These are phyloP conservation scores for Mycena sanguinolenta DNA, from an alignment of 768 basidiomycete species.

Conservation along the genomic window DNA sequence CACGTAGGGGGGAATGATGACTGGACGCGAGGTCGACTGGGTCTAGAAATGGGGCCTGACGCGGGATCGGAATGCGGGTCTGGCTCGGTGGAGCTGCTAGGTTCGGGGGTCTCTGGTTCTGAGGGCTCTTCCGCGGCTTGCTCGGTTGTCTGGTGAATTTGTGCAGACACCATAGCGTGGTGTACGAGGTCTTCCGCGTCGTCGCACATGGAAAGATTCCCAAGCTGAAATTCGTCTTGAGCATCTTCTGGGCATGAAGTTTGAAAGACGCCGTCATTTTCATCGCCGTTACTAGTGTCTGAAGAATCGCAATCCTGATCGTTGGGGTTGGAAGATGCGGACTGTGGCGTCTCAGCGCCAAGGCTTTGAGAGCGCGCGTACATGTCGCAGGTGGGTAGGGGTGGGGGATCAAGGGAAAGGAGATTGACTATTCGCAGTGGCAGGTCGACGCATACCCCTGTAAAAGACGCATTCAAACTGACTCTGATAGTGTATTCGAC, in stretches of 20 bases:
- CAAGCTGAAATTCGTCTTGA: constrained; percentile 27
- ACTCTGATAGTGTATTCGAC: constrained; percentile 81
- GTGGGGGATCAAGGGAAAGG: constrained; percentile 88
- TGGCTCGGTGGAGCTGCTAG: constrained; percentile 30
- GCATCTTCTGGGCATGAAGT: constrained; percentile 7
- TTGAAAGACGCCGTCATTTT: constrained; percentile 17
- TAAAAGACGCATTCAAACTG: constrained; percentile 66
- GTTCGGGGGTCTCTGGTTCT: constrained; percentile 5
- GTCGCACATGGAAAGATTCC: constrained; percentile 46
- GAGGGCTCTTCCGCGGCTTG: constrained; percentile 6
- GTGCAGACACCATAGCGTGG: constrained; percentile 47
- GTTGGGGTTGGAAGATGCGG: not conserved
- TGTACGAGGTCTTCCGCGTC: constrained; percentile 54
- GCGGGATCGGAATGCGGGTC: constrained; percentile 10
- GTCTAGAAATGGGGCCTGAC: constrained; percentile 33
- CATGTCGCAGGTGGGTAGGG: constrained; percentile 62
- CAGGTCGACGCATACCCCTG: constrained; percentile 77
- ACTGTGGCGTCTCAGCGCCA: not conserved
- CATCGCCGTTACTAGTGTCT: not conserved
- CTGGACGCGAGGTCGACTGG: constrained; percentile 42
- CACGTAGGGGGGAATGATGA: constrained; percentile 59
- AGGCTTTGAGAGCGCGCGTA: not conserved
- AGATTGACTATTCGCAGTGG: constrained; percentile 87
- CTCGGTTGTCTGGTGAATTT: constrained; percentile 18
- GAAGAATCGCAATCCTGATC: not conserved